A percentile compares a stretch with the other conserved stretches of the same genome.
These are phyloP conservation scores for Alternaria brassicae DNA, from an alignment of 2,329 filamentous ascomycete genomes.

Conservation along the genomic window DNA sequence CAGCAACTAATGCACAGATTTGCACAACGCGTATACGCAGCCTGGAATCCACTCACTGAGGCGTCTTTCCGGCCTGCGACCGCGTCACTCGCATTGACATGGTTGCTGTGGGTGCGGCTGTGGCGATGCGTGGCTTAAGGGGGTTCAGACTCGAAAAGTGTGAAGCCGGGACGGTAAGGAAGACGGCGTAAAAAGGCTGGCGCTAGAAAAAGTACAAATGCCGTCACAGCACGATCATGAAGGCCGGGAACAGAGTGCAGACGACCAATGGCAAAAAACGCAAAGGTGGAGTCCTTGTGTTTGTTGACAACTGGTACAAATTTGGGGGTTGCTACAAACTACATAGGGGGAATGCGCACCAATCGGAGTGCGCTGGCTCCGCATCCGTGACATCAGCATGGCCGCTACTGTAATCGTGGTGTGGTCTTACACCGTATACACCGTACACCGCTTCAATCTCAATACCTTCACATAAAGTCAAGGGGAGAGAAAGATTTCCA, in stretches of 20 bases:
- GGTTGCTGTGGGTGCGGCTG: constrained; percentile 19
- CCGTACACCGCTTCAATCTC: neutral
- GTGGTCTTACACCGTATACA: neutral
- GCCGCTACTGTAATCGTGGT: neutral
- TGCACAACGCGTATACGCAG: neutral
- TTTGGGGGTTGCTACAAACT: constrained; percentile 16
- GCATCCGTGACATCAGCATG: neutral
- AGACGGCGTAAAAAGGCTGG: neutral
- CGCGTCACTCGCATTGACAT: constrained; percentile 55
- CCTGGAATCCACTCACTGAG: constrained; percentile 47
- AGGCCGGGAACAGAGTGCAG: neutral
- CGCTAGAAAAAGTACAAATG: constrained; percentile 4
- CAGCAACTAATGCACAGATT: constrained; percentile 20
- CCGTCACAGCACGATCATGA: constrained; percentile 21
- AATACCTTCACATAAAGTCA: too few relatives aligned
- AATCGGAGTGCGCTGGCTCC: constrained; percentile 8
- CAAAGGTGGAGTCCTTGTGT: constrained; percentile 16
- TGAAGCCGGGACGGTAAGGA: neutral
- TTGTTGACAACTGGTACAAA: constrained; percentile 31
- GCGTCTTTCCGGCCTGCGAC: constrained; percentile 58
- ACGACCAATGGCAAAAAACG: constrained; percentile 17
- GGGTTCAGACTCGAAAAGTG: constrained; percentile 9
- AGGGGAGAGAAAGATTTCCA: too few relatives aligned
- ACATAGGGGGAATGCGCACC: neutral
- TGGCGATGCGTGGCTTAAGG: constrained; percentile 26